These are phyloP conservation scores for Backusella macrospora DNA, from an alignment of 192 early-diverging fungal species.

Conservation along the genomic window DNA sequence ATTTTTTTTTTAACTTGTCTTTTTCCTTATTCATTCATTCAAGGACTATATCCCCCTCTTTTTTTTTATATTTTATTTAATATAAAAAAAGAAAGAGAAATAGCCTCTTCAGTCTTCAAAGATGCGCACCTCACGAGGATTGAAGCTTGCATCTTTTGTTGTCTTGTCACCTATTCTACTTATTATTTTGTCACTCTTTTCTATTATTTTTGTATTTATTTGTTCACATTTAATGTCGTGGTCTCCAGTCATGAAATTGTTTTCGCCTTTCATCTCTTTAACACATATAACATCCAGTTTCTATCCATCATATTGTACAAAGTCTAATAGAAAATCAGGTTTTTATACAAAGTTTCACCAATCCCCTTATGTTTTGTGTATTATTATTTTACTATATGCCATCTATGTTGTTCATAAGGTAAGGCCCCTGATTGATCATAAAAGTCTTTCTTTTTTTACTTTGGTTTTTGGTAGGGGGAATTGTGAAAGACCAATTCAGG, in stretches of 20 bases:
- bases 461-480: neutral
- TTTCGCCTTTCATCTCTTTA: neutral
- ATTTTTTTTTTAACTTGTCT: constrained; percentile 2
- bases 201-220: neutral
- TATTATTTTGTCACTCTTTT: constrained; percentile 11
- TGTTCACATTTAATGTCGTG: constrained; percentile 15
- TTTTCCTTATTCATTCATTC: constrained; percentile 10
- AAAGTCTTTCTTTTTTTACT: neutral
- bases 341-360: neutral
- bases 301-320: constrained; percentile 12
- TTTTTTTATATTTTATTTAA: neutral
- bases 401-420: constrained; percentile 16
- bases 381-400: constrained; percentile 10
- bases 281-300: neutral
- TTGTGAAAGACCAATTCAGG: constrained; percentile 3
- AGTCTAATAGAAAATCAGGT: neutral
- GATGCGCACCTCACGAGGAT: constrained; percentile 21
- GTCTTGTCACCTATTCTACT: constrained; percentile 18
- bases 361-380: constrained; percentile 10
- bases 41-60: constrained; percentile 3
- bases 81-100: neutral
- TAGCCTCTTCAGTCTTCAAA: constrained; percentile 1
- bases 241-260: constrained; percentile 2
- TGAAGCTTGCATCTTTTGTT: constrained; percentile 17
- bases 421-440: neutral